Evolutionary conservation across 306 rosid species (phyloP).

Genomic region (Sicyos edulis): DNA sequence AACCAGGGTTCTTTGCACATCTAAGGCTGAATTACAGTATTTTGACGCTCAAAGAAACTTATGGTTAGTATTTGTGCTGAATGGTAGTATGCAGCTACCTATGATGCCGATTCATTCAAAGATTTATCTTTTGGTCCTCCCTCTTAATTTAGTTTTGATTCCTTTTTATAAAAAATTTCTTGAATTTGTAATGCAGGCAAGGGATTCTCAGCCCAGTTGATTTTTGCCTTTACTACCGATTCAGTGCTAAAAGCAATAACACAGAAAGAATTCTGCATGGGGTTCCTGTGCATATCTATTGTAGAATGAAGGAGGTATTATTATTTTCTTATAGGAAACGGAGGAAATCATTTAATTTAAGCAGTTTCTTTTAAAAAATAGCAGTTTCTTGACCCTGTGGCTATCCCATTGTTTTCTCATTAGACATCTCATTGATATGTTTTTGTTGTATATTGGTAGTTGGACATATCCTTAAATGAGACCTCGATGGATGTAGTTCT

Average conservation of each 20-base stretch:
- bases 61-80: conserved; percentile 47
- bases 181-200: conserved; percentile 47
- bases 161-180: conserved; percentile 12
- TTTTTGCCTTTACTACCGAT: conserved; percentile 58
- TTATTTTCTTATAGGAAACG: conserved; percentile 29
- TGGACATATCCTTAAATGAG: conserved; percentile 61
- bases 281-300: conserved; percentile 65
- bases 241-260: conserved; percentile 33
- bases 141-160: conserved; percentile 15
- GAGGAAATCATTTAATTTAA: conserved; percentile 13
- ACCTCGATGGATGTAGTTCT: conserved; percentile 77
- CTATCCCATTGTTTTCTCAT: conserved; percentile 13
- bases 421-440: conserved; percentile 28
- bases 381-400: conserved; percentile 8
- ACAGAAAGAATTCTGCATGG: conserved; percentile 44
- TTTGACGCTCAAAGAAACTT: conserved; percentile 59
- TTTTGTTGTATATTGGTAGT: conserved; percentile 41
- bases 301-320: conserved; percentile 60
- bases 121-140: not conserved
- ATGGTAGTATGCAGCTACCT: conserved; percentile 20
- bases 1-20: conserved; percentile 66
- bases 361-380: too few species aligned
- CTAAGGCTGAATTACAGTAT: conserved; percentile 41
- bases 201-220: conserved; percentile 68
- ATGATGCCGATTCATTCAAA: conserved; percentile 12